Evolutionary conservation across 2,329 filamentous ascomycete species (phyloP).

Genomic region (Corynespora cassiicola): DNA sequence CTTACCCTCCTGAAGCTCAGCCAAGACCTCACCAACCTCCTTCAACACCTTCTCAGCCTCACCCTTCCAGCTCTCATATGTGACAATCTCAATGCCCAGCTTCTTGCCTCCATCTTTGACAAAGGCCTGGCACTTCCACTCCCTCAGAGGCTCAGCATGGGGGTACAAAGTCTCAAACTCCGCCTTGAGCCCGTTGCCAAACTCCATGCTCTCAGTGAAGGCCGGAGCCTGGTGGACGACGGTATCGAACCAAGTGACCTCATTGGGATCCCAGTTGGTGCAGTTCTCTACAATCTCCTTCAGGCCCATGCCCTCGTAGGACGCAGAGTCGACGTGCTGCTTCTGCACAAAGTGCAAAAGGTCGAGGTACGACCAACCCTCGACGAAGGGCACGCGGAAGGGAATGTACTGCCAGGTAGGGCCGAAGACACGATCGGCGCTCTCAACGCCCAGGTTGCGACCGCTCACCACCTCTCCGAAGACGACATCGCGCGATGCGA

Average conservation of each 20-base stretch:
- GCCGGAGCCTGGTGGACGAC: constrained; percentile 51
- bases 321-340: constrained; percentile 39
- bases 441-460: constrained; percentile 63
- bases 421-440: constrained; percentile 65
- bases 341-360: constrained; percentile 43
- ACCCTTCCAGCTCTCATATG: constrained; percentile 61
- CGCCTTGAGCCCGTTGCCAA: constrained; percentile 42
- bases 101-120: constrained; percentile 54
- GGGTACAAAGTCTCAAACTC: constrained; percentile 65
- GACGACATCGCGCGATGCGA: constrained; percentile 62
- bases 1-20: constrained; percentile 24
- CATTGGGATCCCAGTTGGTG: constrained; percentile 35
- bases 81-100: constrained; percentile 66
- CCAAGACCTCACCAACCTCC: constrained; percentile 42
- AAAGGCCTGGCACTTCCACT: constrained; percentile 69
- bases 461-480: constrained; percentile 73
- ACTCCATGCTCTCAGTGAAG: constrained; percentile 64
- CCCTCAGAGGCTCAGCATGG: constrained; percentile 42
- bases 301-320: constrained; percentile 47
- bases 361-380: constrained; percentile 50
- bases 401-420: constrained; percentile 74
- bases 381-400: constrained; percentile 63
- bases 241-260: constrained; percentile 42
- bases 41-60: constrained; percentile 60
- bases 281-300: constrained; percentile 42